phyloP scores from a whole-genome alignment of 1,284 basidiomycete species.

The Microbotryomycetes sp. region DNA sequence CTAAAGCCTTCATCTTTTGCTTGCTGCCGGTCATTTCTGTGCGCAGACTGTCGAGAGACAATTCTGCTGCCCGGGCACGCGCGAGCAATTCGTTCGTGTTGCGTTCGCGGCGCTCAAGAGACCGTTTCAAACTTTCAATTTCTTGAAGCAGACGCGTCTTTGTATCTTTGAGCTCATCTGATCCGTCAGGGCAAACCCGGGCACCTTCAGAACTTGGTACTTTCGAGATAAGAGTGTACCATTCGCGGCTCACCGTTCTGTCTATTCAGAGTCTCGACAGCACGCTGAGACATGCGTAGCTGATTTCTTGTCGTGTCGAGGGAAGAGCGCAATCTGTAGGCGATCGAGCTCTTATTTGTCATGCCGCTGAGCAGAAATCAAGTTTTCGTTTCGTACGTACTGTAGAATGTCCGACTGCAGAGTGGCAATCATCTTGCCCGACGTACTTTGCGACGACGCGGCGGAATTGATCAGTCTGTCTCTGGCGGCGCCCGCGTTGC shows the following conservation, averaged over 20 bases:
- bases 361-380: no score
- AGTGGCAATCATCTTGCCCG: conserved; percentile 28
- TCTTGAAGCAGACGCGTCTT: conserved; percentile 69
- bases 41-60: conserved; percentile 26
- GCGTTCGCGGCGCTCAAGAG: conserved; percentile 75
- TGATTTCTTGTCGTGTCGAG: conserved; percentile 27
- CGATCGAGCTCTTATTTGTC: no score
- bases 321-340: conserved; percentile 3
- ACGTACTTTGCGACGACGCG: conserved; percentile 15
- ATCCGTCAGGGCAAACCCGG: conserved; percentile 28
- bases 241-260: conserved; percentile 14
- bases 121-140: conserved; percentile 75
- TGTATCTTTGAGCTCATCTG: conserved; percentile 76
- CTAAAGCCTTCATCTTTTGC: conserved; percentile 34
- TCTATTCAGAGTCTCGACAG: conserved; percentile 25
- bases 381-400: no score
- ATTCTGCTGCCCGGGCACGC: conserved; percentile 38
- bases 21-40: conserved; percentile 15
- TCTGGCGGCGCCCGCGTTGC: conserved; percentile 4
- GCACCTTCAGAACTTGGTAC: conserved; percentile 3
- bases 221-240: background rate
- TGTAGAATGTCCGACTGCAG: conserved; percentile 25
- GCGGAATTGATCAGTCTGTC: conserved; percentile 19
- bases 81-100: conserved; percentile 57
- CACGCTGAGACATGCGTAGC: conserved; percentile 26